Conservation (phyloP, 305 asterid species). For the Fraxinus baroniana region DNA sequence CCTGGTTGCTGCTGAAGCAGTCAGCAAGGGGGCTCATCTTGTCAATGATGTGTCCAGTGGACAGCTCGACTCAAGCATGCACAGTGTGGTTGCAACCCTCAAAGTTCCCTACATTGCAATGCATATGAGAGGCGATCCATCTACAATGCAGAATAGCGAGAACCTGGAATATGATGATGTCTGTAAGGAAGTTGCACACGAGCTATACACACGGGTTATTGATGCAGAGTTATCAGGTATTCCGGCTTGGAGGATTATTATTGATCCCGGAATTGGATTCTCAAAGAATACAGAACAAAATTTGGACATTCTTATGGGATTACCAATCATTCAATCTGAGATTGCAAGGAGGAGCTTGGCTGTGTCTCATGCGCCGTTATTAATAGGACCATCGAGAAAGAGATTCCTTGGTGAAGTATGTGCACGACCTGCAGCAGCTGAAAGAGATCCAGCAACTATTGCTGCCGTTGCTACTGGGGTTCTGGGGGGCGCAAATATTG, state of each 20-base stretch:
- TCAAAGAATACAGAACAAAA: constrained; percentile 76
- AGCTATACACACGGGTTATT: constrained; percentile 48
- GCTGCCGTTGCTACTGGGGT: constrained; percentile 65
- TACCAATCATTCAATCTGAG: constrained; percentile 52
- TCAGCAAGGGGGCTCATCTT: constrained; percentile 65
- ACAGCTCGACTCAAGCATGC: constrained; percentile 55
- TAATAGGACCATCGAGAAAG: constrained; percentile 88
- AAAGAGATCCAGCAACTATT: constrained; percentile 79
- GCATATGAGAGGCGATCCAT: constrained; percentile 95
- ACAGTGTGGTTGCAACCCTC: constrained; percentile 49
- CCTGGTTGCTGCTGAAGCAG: constrained; percentile 74
- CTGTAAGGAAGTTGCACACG: constrained; percentile 62
- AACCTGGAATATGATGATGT: constrained; percentile 57
- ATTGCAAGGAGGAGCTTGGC: constrained; percentile 64
- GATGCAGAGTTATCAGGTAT: constrained; percentile 78
- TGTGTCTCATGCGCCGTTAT: constrained; percentile 65
- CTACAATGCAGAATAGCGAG: constrained; percentile 72
- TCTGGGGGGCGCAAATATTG: constrained; percentile 78
- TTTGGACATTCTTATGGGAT: constrained; percentile 60
- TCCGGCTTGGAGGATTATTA: constrained; percentile 88
- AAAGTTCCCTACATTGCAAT: constrained; percentile 64
- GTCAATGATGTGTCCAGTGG: constrained; percentile 87
- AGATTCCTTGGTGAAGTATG: constrained; percentile 87
- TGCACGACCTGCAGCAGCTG: constrained; percentile 39
- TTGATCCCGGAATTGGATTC: constrained; percentile 89